Evolutionary conservation across 805 yeast genomes (phyloP), one percentile per base, ranked within the genome.

Genomic region (Saccharomycopsis fermentans): DNA sequence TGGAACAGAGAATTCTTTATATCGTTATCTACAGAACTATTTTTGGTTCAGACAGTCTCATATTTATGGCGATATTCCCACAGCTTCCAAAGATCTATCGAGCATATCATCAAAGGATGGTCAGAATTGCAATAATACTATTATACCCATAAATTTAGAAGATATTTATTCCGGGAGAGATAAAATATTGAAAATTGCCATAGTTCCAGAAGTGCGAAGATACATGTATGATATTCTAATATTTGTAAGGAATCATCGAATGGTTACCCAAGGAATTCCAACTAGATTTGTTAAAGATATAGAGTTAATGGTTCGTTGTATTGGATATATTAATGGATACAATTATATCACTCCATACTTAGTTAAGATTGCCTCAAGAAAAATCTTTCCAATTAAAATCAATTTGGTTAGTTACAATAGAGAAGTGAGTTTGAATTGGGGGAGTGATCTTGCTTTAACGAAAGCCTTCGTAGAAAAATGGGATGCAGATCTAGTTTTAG

Each of bases 171-270:
- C 37, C 8, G 26, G 63, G 9, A 50, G 65, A 11, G 16, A 55
- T 0, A 52, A 63, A 19, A 58, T 68, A 57, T 5, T 32, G 1
- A 16, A 57, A 8, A 73, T 80, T 11, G 63, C 59, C 4, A 67
- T 83, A 6, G 73, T 75, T 0, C 75, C 81, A 0, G 86, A 83
- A 57, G 69, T 83, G 34, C 66, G 66, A 51, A 67, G 84, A 4
- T 84, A 83, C 63, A 75, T 81, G 60, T 79, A 81, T 61, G 87
- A 83, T 65, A 73, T 84, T 14, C 67, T 81, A 2, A 71, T 82
- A 2, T 79, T 76, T 63, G 64, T 79, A 1, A 70, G 89, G 51
- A 74, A 76, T 56, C 85, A 83, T 63, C 66, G 88, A 48, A 75
- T 81, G 66, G 81, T 81, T 4, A 62, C 68, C 1, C 73, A 76